These are phyloP conservation scores for Amanita muscaria DNA, from an alignment of 768 basidiomycete genomes.

Conservation along the genomic window DNA sequence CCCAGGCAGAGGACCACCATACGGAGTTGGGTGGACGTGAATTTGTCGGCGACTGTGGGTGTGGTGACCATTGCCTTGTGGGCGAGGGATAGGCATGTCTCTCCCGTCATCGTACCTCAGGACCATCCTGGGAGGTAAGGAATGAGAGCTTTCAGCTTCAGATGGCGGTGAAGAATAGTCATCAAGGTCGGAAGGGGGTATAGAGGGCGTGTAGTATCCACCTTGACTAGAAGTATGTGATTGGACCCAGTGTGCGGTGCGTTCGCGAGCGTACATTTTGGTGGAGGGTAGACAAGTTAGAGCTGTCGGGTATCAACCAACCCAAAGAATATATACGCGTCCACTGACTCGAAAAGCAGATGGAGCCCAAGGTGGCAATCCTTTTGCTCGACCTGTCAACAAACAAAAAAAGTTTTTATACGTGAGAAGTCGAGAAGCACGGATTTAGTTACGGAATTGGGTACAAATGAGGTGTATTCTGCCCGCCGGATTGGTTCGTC, in stretches of 20 bases:
- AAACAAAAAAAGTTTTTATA: slow-evolving; percentile 30
- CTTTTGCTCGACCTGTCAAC: slow-evolving; percentile 15
- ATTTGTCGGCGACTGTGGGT: slow-evolving; percentile 28
- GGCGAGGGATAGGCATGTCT: slow-evolving; percentile 54
- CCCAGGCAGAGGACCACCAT: slow-evolving; percentile 23
- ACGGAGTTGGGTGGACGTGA: slow-evolving; percentile 15
- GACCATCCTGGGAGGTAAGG: slow-evolving; percentile 64
- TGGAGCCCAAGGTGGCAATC: background rate
- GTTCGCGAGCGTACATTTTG: slow-evolving; percentile 52
- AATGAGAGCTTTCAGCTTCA: slow-evolving; percentile 40
- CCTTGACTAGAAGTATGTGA: slow-evolving; percentile 27
- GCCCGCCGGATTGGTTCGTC: slow-evolving; percentile 15
- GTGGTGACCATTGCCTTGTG: slow-evolving; percentile 16
- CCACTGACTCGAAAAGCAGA: slow-evolving; percentile 8
- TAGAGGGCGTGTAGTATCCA: slow-evolving; percentile 49
- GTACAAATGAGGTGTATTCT: slow-evolving; percentile 23
- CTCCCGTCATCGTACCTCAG: slow-evolving; percentile 59
- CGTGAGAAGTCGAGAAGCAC: slow-evolving; percentile 16
- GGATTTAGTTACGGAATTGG: slow-evolving; percentile 22
- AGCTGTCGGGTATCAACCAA: slow-evolving; percentile 55
- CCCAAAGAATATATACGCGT: slow-evolving; percentile 8
- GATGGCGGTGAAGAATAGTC: slow-evolving; percentile 37
- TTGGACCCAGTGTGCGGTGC: slow-evolving; percentile 59
- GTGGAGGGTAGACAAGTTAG: slow-evolving; percentile 45
- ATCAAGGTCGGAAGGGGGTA: slow-evolving; percentile 42